Evolutionary conservation across 768 basidiomycete species (phyloP).

Genomic region (Fomitopsis pulvina): DNA sequence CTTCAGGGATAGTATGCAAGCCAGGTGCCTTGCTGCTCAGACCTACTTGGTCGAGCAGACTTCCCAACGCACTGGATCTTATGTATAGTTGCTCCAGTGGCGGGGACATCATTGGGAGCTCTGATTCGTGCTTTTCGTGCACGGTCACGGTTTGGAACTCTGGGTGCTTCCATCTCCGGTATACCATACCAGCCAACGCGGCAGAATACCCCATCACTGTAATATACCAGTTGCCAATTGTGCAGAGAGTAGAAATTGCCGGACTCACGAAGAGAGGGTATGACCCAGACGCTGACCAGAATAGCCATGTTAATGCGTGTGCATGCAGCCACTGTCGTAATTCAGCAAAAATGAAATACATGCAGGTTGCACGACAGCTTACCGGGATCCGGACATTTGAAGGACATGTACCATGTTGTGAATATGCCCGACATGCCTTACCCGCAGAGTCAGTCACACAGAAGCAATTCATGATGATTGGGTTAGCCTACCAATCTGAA

Average conservation of each 20-base stretch:
- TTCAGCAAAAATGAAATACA: neutral
- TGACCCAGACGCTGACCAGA: conserved; percentile 45
- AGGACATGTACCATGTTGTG: conserved; percentile 34
- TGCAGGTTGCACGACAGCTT: conserved; percentile 17
- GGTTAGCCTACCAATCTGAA: conserved; percentile 35
- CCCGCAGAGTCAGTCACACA: neutral
- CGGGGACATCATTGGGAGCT: conserved; percentile 14
- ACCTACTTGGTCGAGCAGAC: neutral
- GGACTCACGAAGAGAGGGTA: conserved; percentile 43
- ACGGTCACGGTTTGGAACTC: conserved; percentile 10
- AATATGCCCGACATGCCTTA: conserved; percentile 39
- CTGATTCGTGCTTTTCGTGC: conserved; percentile 11
- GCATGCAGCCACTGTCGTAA: conserved; percentile 33
- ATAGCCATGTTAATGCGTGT: conserved; percentile 42
- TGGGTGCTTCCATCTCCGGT: conserved; percentile 25
- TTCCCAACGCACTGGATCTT: neutral
- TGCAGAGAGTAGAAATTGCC: neutral
- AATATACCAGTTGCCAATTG: neutral
- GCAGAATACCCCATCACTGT: conserved; percentile 38
- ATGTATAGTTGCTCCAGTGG: neutral
- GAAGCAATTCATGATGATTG: neutral
- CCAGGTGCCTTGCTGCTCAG: neutral
- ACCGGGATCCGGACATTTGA: conserved; percentile 35
- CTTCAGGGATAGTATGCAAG: neutral
- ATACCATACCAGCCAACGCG: conserved; percentile 24